Evolutionary conservation across 176 grass and related monocot genomes (phyloP), one percentile per base, ranked within the genome.

Genomic region (Carex pumila): DNA sequence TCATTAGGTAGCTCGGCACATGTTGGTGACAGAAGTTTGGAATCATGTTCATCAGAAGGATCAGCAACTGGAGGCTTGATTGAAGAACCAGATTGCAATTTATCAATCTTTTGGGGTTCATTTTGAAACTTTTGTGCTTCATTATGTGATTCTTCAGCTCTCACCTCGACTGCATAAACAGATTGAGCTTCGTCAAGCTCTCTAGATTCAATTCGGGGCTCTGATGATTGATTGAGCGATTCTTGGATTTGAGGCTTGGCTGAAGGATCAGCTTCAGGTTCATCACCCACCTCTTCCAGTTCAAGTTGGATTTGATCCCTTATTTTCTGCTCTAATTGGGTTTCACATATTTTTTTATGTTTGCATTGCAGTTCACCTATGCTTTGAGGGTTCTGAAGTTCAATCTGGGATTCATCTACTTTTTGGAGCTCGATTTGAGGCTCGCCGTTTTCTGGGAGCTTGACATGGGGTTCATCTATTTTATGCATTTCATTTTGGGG

Each of bases 71-170:
- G 61, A 83, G 21, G 62, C 5, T 82, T 50, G 21, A 64, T 29
- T 43, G 60, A 65, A 64, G 37, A 5, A 82, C 62, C 39, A 64
- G 79, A 66, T 65, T 52, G 79, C 60, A 82, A 82, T 82, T 82
- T 15, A 82, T 82, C 61, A 15, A 45, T 64, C 3, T 49, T 65
- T 82, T 65, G n/a, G 11, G 36, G 45, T 50, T 75, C 45, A 29
- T 52, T 50, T 52, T 53, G 39, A 29, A 19, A 73, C 43, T 22
- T 30, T 14, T 30, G 45, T 53, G 5, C 29, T 30, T 52, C 71
- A 53, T 75, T 75, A 75, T 50, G 71, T 53, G 71, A 75, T 75
- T 75, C 47, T 75, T 75, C 45, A 53, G 19, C 12, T 75, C 10
- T 75, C 47, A 53, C 45, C 71, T 77, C 2, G 13, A 56, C 50